phyloP scores from a whole-genome alignment of 1,139 yeast species.

The Yamadazyma atlantica region DNA sequence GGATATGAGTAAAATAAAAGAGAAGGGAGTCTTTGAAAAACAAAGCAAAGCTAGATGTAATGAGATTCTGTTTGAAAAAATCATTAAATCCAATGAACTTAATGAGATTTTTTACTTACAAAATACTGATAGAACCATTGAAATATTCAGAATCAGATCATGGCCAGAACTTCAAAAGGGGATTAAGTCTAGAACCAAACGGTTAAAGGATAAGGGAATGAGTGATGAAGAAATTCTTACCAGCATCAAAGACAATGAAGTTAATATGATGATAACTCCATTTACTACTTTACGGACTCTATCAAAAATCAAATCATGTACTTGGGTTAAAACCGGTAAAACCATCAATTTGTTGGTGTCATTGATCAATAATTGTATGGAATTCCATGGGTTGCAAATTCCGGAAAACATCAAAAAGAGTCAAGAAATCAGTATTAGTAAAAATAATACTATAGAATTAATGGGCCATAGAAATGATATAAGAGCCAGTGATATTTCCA shows the following conservation, averaged over 20 bases:
- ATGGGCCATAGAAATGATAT: slow-evolving; percentile 90
- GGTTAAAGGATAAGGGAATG: slow-evolving; percentile 68
- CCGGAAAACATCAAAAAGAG: slow-evolving; percentile 48
- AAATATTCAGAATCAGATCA: slow-evolving; percentile 73
- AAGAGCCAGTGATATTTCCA: slow-evolving; percentile 80
- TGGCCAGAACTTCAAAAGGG: slow-evolving; percentile 82
- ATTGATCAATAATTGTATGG: slow-evolving; percentile 72
- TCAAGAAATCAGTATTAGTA: slow-evolving; percentile 39
- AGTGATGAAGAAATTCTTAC: slow-evolving; percentile 61
- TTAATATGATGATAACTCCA: slow-evolving; percentile 61
- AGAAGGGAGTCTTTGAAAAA: slow-evolving; percentile 70
- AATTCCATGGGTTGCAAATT: slow-evolving; percentile 57
- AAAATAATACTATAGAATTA: slow-evolving; percentile 60
- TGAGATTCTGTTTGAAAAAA: slow-evolving; percentile 52
- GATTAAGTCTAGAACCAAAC: slow-evolving; percentile 71
- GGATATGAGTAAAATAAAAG: slow-evolving; percentile 55
- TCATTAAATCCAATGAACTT: slow-evolving; percentile 36
- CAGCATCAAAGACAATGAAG: slow-evolving; percentile 53
- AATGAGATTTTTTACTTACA: slow-evolving; percentile 64
- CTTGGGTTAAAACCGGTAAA: slow-evolving; percentile 47
- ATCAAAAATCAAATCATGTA: slow-evolving; percentile 56
- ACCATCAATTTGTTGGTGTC: slow-evolving; percentile 62
- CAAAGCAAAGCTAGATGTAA: slow-evolving; percentile 77
- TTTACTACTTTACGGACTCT: slow-evolving; percentile 59
- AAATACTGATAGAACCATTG: slow-evolving; percentile 80